Conservation (phyloP, 805 yeast species). For the Lipomyces yamanashiensis region DNA sequence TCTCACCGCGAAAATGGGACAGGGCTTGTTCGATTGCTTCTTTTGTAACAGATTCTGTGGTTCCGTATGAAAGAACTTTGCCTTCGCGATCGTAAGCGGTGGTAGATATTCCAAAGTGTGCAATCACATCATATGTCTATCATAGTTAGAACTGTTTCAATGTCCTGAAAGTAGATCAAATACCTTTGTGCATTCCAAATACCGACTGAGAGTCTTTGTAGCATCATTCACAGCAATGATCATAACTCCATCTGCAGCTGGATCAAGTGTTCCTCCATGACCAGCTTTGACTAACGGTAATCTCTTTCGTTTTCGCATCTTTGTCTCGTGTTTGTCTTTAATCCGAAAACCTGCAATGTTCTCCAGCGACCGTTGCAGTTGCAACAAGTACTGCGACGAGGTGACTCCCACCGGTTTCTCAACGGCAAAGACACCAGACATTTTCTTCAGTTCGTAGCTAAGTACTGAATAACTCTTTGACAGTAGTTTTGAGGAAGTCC, state of each 20-base stretch:
- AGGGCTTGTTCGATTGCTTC: slow-evolving; percentile 57
- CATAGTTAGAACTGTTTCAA: background rate
- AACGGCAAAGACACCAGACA: slow-evolving; percentile 94
- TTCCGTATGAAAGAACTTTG: slow-evolving; percentile 64
- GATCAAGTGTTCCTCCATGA: slow-evolving; percentile 97
- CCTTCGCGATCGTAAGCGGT: slow-evolving; percentile 96
- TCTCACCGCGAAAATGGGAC: slow-evolving; percentile 73
- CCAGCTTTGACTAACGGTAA: slow-evolving; percentile 76
- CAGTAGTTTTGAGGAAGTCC: background rate
- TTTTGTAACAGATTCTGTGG: slow-evolving; percentile 59
- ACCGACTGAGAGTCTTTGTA: slow-evolving; percentile 76
- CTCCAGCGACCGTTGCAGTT: slow-evolving; percentile 66
- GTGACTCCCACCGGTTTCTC: slow-evolving; percentile 86
- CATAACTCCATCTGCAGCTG: slow-evolving; percentile 88
- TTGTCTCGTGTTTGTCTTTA: slow-evolving; percentile 54
- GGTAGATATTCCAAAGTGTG: slow-evolving; percentile 85
- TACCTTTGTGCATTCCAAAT: slow-evolving; percentile 73
- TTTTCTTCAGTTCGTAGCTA: slow-evolving; percentile 39
- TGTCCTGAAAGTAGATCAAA: background rate
- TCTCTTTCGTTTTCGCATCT: slow-evolving; percentile 48
- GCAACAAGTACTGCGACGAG: slow-evolving; percentile 73
- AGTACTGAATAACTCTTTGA: background rate
- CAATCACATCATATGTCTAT: slow-evolving; percentile 70
- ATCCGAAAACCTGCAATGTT: slow-evolving; percentile 64
- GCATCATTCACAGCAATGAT: slow-evolving; percentile 93